Evolutionary conservation across 306 rosid genomes (phyloP), one percentile per base, ranked within the genome.

Genomic region (Cucurbita ficifolia): DNA sequence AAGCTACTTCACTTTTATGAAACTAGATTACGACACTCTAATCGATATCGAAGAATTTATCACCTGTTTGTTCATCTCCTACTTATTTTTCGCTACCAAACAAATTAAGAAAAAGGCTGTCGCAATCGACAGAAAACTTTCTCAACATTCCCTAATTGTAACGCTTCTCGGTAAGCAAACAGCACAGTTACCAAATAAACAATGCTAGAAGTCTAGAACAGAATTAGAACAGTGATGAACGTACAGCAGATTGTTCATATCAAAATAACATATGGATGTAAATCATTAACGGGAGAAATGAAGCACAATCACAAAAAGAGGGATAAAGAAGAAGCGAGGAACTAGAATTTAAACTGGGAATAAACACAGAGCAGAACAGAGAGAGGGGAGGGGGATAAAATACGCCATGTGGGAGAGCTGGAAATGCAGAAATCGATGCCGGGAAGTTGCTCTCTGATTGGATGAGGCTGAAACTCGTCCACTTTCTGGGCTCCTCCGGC

Each of bases 321-420:
- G 42, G 73, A 49, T 52, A 16, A 40, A 39, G 24, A 65, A 38
- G 12, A 39, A 48, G 45, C 10, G 42, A 21, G 10, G n/a, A 40
- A 50, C 19, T 51, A 40, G 5, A 67, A 19, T 14, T 10, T 46
- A 38, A 19, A 52, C 7, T 40, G n/a, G 33, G 12, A 24, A 17
- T 29, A 76, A 43, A 38, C 46, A 78, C 18, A 77, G 42, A 45
- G 33, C 18, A 72, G 54, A 75, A 18, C 73, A 79, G 36, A 7
- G 54, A 39, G 64, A 58, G 6, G 62, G 67, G 38, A 54, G 71
- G 43, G 67, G 52, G 60, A 38, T 29, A 16, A 33, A 38, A 7
- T 83, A 90, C 98, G 89, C 98, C 96, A 88, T 43, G 84, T 40
- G 17, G 98, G 97, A 43, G 89, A 76, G 76, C 97, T 90, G 40